These are phyloP conservation scores for Pseudogymnoascus sp. DNA, from an alignment of 2,329 filamentous ascomycete genomes.

Conservation along the genomic window DNA sequence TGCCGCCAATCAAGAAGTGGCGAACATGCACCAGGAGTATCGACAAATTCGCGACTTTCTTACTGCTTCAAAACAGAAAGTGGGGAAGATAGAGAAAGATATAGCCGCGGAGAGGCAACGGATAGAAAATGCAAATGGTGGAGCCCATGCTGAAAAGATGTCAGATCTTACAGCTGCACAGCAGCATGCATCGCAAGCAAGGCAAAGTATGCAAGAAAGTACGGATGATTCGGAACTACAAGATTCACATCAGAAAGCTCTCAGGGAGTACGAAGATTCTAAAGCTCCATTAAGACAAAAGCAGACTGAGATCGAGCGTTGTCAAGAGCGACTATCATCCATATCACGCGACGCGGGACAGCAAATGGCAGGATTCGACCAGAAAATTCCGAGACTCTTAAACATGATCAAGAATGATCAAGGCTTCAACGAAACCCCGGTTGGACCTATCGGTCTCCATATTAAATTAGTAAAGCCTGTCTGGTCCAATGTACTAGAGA, in stretches of 20 bases:
- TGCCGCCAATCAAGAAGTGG: constrained; percentile 43
- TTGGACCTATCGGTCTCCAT: constrained; percentile 76
- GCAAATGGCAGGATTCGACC: constrained; percentile 55
- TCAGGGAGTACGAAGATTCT: constrained; percentile 28
- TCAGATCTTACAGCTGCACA: constrained; percentile 51
- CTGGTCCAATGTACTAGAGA: constrained; percentile 79
- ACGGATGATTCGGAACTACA: constrained; percentile 31
- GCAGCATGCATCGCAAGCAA: constrained; percentile 38
- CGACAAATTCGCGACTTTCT: constrained; percentile 54
- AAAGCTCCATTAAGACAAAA: constrained; percentile 35
- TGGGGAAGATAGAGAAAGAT: constrained; percentile 37
- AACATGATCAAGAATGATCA: constrained; percentile 59
- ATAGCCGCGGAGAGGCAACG: constrained; percentile 50
- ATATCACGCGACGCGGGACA: constrained; percentile 51
- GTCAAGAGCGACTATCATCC: constrained; percentile 41
- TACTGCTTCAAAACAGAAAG: constrained; percentile 41
- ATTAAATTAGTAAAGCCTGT: constrained; percentile 67
- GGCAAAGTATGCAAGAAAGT: constrained; percentile 34
- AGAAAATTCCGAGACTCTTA: constrained; percentile 54
- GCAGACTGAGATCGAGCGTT: constrained; percentile 43
- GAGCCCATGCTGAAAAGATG: constrained; percentile 53
- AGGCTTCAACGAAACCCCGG: constrained; percentile 60
- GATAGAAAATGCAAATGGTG: constrained; percentile 60
- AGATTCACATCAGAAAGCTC: constrained; percentile 28
- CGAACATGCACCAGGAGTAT: constrained; percentile 52